A percentile compares a stretch with the other conserved stretches of the same genome.
Conservation (phyloP, 768 basidiomycete genomes). For the Suillus occidentalis region DNA sequence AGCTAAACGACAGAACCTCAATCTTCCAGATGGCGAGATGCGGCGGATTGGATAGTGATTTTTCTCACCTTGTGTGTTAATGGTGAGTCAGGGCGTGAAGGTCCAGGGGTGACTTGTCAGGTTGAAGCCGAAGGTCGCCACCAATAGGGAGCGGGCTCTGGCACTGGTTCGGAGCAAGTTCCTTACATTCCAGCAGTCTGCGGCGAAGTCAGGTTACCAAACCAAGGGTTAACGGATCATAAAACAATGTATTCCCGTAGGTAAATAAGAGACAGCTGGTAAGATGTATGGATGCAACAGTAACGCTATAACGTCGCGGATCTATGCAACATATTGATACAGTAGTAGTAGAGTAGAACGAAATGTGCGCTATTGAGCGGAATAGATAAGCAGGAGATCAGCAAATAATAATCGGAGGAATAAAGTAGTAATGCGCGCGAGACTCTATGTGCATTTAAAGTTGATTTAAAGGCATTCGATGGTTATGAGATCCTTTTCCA, state of each 20-base stretch:
- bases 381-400: constrained; percentile 1
- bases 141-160: background rate
- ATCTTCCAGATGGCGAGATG: background rate
- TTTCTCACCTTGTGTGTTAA: background rate
- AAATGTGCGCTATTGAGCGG: constrained; percentile 18
- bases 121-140: background rate
- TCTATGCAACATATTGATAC: constrained; percentile 6
- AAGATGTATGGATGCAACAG: constrained; percentile 1
- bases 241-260: constrained; percentile 8
- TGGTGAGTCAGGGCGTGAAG: background rate
- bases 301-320: constrained; percentile 6
- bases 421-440: constrained; percentile 21
- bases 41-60: background rate
- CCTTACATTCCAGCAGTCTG: background rate
- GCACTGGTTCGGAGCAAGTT: background rate
- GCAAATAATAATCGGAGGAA: constrained; percentile 15
- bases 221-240: background rate
- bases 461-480: background rate
- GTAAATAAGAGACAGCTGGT: background rate
- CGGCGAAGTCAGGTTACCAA: background rate
- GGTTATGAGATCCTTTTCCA: constrained; percentile 4
- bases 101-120: background rate
- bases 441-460: constrained; percentile 3
- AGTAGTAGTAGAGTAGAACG: constrained; percentile 5
- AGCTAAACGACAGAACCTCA: constrained; percentile 1